Base-by-base conservation (phyloP, 2,329 filamentous ascomycete species). In the Fusarium sp. region DNA sequence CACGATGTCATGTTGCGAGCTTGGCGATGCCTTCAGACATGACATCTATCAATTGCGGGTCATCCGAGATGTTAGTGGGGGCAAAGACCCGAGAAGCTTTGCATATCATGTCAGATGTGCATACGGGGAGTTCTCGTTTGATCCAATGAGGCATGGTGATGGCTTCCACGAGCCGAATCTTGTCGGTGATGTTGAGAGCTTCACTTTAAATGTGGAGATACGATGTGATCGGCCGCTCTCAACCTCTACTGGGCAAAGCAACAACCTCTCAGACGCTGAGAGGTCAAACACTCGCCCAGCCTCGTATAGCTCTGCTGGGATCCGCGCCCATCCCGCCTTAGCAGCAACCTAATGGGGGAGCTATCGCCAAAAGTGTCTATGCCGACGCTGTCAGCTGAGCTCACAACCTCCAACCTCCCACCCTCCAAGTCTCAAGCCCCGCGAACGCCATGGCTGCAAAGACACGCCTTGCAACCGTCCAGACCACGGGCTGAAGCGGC, bases 31-130 rank as follows among this genome's bases (percentile, higher is more conserved):
- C 56, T 27, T 36, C 22, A 27, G 18, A 16, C n/a, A 42, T 47
- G 38, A 11, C n/a, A 20, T 42, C 42, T 31, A 22, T 27, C 29
- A 38, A 63, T 63, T 52, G 45, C 33, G 31, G 61, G 47, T 36
- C 33, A 52, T 22, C 20, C 9, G 31, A 29, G 47, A 31, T 22
- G 6, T 10, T 14, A 22, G 42, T 27, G 27, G 59, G 25, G 38
- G 27, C 38, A 62, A 33, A 47, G 71, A 54, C 16, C 42, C 52
- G 54, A 38, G 27, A 72, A 69, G 52, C 57, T 63, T 56, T 61
- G 27, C 42, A n/a, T 52, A 27, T 62, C 42, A 63, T 66, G 69
- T 54, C 66, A 75, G 69, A 75, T 40, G 35, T 70, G 69, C 73
- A 73, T 74, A n/a, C 47, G 47, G 33, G 20, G 38, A 16, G 40